A percentile compares a stretch with the other conserved stretches of the same genome.
phyloP scores from a whole-genome alignment of 2,329 filamentous ascomycete genomes.

The Penicillium sp. region DNA sequence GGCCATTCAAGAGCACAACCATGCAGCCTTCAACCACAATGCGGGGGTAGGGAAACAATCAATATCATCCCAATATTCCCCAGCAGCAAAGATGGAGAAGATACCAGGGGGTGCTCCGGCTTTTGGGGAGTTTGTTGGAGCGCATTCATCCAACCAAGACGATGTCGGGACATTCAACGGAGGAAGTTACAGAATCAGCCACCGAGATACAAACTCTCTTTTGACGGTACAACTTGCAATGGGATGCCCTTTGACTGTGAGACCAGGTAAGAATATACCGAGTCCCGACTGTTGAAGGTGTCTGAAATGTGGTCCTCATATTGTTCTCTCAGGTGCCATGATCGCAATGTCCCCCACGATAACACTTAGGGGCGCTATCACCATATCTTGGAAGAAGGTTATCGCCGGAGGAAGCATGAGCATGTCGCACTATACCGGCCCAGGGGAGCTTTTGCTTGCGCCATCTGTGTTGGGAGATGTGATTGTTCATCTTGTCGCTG shows the following conservation, averaged over 20 bases:
- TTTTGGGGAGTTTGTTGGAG: conserved; percentile 64
- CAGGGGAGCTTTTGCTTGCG: conserved; percentile 84
- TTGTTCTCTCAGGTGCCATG: conserved; percentile 89
- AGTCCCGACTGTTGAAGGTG: no score
- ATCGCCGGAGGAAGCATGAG: conserved; percentile 77
- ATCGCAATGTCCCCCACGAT: conserved; percentile 92
- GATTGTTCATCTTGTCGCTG: conserved; percentile 72
- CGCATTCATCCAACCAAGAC: conserved; percentile 66
- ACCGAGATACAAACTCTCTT: conserved; percentile 87
- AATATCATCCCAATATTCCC: no score
- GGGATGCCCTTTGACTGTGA: conserved; percentile 78
- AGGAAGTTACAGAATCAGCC: conserved; percentile 88
- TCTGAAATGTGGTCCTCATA: no score
- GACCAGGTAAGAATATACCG: no score
- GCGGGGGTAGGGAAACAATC: no score
- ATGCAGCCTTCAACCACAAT: no score
- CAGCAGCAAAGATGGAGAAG: conserved; percentile 19
- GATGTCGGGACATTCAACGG: conserved; percentile 97
- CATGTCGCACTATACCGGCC: conserved; percentile 80
- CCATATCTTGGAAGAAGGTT: no score
- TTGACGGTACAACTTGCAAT: conserved; percentile 87
- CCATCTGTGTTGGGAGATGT: conserved; percentile 83
- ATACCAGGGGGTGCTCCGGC: conserved; percentile 48
- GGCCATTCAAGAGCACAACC: neutral
- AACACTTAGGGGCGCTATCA: no score